Evolutionary conservation across 2,329 filamentous ascomycete genomes (phyloP).

Genomic region (Trichoderma aggressivum): DNA sequence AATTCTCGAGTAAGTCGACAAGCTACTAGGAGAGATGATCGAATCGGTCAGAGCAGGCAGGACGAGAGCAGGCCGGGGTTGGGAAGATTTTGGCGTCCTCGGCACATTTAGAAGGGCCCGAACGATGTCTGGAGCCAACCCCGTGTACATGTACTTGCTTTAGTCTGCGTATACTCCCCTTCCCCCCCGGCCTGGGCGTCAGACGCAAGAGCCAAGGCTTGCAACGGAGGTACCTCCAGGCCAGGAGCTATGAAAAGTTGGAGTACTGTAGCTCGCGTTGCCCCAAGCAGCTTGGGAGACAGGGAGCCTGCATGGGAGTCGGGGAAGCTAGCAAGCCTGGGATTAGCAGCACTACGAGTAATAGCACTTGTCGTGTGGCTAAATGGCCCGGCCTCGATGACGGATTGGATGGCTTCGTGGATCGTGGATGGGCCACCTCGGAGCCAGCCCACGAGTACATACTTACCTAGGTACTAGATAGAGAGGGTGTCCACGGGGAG

Average conservation of each 20-base stretch:
- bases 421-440: constrained; percentile 1
- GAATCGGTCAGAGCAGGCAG: not conserved
- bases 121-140: not conserved
- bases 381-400: constrained; percentile 5
- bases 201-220: constrained; percentile 10
- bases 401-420: constrained; percentile 3
- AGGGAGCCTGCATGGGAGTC: constrained; percentile 15
- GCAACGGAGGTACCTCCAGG: not conserved
- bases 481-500: constrained; percentile 7
- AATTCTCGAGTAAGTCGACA: not conserved
- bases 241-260: constrained; percentile 1
- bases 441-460: not conserved
- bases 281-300: not conserved
- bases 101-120: constrained; percentile 12
- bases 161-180: not conserved
- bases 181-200: not conserved
- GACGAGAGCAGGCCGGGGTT: not conserved
- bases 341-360: not conserved
- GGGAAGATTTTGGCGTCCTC: constrained; percentile 10
- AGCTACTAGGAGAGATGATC: not conserved
- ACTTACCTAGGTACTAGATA: not conserved
- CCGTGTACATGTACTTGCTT: not conserved
- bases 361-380: not conserved
- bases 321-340: constrained; percentile 12
- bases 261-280: constrained; percentile 5